Evolutionary conservation across 148 eudicot genomes (phyloP).

Genomic region (Camellia lanceoleosa): DNA sequence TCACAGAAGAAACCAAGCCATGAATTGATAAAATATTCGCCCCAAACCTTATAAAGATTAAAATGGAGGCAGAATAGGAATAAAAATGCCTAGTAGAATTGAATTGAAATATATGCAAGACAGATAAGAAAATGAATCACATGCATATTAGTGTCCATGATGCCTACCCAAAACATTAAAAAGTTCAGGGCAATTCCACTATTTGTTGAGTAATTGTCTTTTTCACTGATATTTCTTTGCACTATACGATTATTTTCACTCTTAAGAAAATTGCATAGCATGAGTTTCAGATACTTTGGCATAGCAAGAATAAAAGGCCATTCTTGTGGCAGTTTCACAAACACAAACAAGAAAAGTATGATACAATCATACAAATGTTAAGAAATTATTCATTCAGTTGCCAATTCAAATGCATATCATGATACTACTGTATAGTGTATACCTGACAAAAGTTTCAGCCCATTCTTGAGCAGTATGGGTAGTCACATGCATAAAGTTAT

Average conservation of each 20-base stretch:
- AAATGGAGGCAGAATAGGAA: background rate
- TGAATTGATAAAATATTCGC: background rate
- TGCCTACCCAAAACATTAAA: too few relatives aligned
- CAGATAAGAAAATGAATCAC: too few relatives aligned
- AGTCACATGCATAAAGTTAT: constrained; percentile 74
- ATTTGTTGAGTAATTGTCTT: background rate
- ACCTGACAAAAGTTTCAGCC: constrained; percentile 99
- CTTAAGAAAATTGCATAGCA: too few relatives aligned
- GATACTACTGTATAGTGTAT: constrained; percentile 6
- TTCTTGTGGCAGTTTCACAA: background rate
- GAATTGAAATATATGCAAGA: background rate
- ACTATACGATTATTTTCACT: background rate
- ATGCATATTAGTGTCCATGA: too few relatives aligned
- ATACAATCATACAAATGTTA: background rate
- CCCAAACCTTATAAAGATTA: too few relatives aligned
- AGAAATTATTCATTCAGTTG: constrained; percentile 6
- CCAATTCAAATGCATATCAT: background rate
- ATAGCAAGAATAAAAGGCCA: background rate
- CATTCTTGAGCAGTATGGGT: constrained; percentile 94
- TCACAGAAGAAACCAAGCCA: background rate
- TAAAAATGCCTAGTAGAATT: background rate
- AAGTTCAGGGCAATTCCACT: too few relatives aligned
- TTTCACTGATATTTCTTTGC: background rate
- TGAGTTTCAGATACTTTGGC: background rate
- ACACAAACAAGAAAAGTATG: background rate